Percentiles rank a stretch among this genome's conserved stretches.
Evolutionary conservation across 176 grass and related monocot genomes (phyloP).

Genomic region (Leersia perrieri): DNA sequence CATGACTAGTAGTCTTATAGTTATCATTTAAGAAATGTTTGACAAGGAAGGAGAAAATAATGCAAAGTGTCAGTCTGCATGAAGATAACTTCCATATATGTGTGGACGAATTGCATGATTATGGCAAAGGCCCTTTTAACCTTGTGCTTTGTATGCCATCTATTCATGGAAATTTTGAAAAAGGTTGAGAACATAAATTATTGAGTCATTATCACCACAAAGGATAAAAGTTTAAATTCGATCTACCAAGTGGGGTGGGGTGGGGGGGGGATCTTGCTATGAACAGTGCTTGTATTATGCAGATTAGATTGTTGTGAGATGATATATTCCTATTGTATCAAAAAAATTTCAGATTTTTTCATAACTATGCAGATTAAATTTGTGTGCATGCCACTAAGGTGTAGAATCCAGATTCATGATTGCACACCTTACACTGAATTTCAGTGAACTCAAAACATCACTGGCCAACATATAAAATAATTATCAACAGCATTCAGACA

Average conservation of each 20-base stretch:
- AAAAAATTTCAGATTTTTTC: background rate
- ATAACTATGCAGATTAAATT: background rate
- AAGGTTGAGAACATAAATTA: background rate
- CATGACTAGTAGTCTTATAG: background rate
- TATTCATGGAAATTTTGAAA: background rate
- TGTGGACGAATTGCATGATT: too few species aligned
- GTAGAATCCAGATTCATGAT: background rate
- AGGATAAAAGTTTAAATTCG: too few species aligned
- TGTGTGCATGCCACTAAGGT: background rate
- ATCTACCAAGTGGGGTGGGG: background rate
- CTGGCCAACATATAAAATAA: background rate
- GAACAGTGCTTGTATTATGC: background rate
- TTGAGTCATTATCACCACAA: background rate
- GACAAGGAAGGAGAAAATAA: background rate
- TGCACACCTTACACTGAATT: background rate
- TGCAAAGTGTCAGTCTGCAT: conserved; percentile 19
- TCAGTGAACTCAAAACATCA: background rate
- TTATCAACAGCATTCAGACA: background rate
- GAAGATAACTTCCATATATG: background rate
- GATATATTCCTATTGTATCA: background rate
- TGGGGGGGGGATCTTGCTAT: too few species aligned
- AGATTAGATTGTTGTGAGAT: background rate
- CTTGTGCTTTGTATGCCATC: background rate
- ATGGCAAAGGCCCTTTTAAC: too few species aligned
- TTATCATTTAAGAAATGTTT: conserved; percentile 4